Evolutionary conservation across 345 rosid genomes (phyloP).

Genomic region (Boechera stricta): DNA sequence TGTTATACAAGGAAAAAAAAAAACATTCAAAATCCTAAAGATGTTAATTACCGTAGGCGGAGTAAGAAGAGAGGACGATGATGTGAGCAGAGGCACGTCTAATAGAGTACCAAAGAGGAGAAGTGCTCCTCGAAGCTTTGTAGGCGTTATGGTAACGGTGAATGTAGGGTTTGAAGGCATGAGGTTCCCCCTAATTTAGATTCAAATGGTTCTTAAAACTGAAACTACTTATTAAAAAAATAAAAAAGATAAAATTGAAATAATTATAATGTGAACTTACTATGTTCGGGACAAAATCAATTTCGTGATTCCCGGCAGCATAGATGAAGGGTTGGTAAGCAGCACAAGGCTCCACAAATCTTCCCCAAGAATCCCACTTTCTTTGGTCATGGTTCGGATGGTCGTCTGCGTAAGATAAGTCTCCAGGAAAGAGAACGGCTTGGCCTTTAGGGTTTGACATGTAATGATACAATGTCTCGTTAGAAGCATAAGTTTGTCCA

Average conservation of each 20-base stretch:
- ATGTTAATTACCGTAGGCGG: slow-evolving; percentile 50
- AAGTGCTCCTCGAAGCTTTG: slow-evolving; percentile 47
- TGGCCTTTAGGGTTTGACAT: slow-evolving; percentile 55
- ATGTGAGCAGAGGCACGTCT: slow-evolving; percentile 55
- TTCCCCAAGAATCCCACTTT: slow-evolving; percentile 59
- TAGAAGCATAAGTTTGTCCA: slow-evolving; percentile 61
- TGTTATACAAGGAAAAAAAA: slow-evolving; percentile 8
- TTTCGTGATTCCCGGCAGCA: slow-evolving; percentile 60
- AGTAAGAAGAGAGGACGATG: slow-evolving; percentile 56
- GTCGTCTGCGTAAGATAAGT: slow-evolving; percentile 55
- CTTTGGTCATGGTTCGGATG: slow-evolving; percentile 51
- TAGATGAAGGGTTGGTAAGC: slow-evolving; percentile 64
- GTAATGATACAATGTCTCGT: slow-evolving; percentile 56
- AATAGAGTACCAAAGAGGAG: slow-evolving; percentile 63
- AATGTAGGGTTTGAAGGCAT: slow-evolving; percentile 47
- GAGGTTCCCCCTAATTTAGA: slow-evolving; percentile 43
- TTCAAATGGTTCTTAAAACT: not conserved
- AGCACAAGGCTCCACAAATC: slow-evolving; percentile 51
- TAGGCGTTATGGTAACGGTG: slow-evolving; percentile 47
- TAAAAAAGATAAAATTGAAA: not conserved
- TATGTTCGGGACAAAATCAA: slow-evolving; percentile 47
- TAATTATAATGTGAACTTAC: slow-evolving; percentile 37
- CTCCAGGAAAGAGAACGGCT: slow-evolving; percentile 55
- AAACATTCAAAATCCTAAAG: not conserved
- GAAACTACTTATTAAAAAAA: not conserved